phyloP scores from a whole-genome alignment of 257 asterid genomes.

The Marsdenia floribunda region DNA sequence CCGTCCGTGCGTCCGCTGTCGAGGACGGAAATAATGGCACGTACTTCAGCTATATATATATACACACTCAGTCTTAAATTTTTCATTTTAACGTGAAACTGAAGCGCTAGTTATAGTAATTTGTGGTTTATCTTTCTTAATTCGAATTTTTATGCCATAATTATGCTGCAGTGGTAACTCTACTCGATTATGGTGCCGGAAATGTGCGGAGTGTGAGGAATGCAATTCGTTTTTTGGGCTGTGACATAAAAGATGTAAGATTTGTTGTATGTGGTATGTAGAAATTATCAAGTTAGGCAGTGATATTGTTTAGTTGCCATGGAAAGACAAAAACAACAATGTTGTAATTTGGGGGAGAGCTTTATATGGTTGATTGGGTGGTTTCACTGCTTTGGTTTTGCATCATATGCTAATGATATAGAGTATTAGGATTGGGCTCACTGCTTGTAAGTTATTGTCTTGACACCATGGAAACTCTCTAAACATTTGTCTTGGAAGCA shows the following conservation, averaged over 20 bases:
- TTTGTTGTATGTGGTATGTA: background rate
- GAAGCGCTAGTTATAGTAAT: background rate
- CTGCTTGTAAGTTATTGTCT: background rate
- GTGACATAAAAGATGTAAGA: slow-evolving; percentile 66
- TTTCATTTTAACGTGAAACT: background rate
- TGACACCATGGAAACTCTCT: background rate
- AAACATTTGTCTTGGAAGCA: background rate
- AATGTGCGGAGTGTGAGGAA: slow-evolving; percentile 90
- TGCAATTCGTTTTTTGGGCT: slow-evolving; percentile 79
- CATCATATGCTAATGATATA: background rate
- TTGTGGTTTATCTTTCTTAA: background rate
- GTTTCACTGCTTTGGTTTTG: background rate
- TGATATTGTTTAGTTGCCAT: background rate
- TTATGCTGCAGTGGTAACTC: slow-evolving; percentile 57
- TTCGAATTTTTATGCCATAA: background rate
- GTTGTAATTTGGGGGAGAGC: background rate
- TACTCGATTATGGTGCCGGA: slow-evolving; percentile 99
- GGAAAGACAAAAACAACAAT: background rate
- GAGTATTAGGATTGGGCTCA: background rate
- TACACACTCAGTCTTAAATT: no score
- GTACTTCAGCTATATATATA: background rate
- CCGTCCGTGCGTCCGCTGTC: slow-evolving; percentile 52
- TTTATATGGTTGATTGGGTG: background rate
- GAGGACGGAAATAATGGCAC: slow-evolving; percentile 32
- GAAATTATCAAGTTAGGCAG: background rate